A percentile compares a stretch with the other conserved stretches of the same genome.
Evolutionary conservation across 106 monocot species (phyloP).

Genomic region (Dioscorea zingiberensis): DNA sequence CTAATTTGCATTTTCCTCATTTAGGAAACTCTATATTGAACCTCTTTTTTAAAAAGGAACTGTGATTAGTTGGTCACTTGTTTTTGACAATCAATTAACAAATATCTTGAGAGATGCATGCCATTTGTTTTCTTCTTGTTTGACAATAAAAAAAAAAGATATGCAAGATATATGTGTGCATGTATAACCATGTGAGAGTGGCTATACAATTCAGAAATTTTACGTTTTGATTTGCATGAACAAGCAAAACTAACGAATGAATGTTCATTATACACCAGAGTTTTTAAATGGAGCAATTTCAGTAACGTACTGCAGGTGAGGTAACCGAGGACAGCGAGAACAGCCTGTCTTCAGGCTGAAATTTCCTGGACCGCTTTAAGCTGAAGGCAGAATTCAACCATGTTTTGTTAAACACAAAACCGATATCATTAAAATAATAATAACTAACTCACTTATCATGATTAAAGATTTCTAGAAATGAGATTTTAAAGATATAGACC

Average conservation of each 20-base stretch:
- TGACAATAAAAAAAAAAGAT: too few relatives aligned
- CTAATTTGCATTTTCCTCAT: too few relatives aligned
- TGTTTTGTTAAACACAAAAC: background rate
- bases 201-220: background rate
- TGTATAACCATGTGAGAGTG: too few relatives aligned
- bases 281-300: background rate
- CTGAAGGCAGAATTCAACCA: conserved; percentile 29
- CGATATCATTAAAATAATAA: background rate
- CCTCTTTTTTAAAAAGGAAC: too few relatives aligned
- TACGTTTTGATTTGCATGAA: background rate
- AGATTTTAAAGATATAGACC: too few relatives aligned
- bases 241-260: too few relatives aligned
- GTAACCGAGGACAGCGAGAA: conserved; percentile 79
- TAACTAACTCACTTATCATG: background rate
- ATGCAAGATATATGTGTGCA: too few relatives aligned
- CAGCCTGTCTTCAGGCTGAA: conserved; percentile 82
- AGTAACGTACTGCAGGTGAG: conserved; percentile 65
- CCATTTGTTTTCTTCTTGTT: too few relatives aligned
- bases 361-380: conserved; percentile 78
- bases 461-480: background rate
- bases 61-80: too few relatives aligned
- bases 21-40: too few relatives aligned
- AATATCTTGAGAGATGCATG: background rate
- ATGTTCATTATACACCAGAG: background rate
- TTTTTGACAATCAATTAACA: too few relatives aligned